A percentile compares a stretch with the other conserved stretches of the same genome.
Evolutionary conservation across 768 basidiomycete genomes (phyloP).

Genomic region (Lentinula lateritia): DNA sequence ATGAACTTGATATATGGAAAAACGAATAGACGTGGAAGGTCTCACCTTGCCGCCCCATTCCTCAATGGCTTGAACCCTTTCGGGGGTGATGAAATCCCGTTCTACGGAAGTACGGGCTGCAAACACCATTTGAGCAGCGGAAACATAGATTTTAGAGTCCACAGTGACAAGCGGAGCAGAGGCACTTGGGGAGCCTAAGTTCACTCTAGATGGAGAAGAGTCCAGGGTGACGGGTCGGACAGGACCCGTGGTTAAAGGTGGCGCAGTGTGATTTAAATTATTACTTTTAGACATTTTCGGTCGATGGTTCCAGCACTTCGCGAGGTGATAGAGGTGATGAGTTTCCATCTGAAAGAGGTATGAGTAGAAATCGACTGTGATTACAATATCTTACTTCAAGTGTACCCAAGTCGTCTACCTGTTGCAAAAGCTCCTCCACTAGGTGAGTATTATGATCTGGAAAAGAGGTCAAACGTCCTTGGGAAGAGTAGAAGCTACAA

Average conservation of each 20-base stretch:
- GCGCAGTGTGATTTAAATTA: constrained; percentile 17
- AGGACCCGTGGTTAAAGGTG: constrained; percentile 42
- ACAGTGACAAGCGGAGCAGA: constrained; percentile 15
- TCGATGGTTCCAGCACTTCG: constrained; percentile 55
- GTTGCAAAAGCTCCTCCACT: constrained; percentile 46
- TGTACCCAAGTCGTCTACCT: constrained; percentile 52
- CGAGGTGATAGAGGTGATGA: constrained; percentile 76
- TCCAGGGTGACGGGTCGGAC: constrained; percentile 31
- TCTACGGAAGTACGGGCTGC: constrained; percentile 56
- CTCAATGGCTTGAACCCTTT: constrained; percentile 54
- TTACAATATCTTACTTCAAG: constrained; percentile 51
- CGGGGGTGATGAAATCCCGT: constrained; percentile 70
- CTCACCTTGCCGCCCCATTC: constrained; percentile 50
- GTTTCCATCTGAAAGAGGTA: constrained; percentile 66
- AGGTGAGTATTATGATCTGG: constrained; percentile 66
- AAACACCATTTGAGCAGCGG: constrained; percentile 78
- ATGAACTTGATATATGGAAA: constrained; percentile 4
- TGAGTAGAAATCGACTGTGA: not conserved
- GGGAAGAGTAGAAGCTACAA: constrained; percentile 80
- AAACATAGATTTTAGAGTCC: constrained; percentile 56
- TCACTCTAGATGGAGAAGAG: constrained; percentile 14
- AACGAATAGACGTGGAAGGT: constrained; percentile 1
- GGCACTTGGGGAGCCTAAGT: constrained; percentile 1
- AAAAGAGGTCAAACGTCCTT: constrained; percentile 79
- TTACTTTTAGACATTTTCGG: constrained; percentile 14